phyloP scores from a whole-genome alignment of 345 rosid genomes.

The Corchorus capsularis region DNA sequence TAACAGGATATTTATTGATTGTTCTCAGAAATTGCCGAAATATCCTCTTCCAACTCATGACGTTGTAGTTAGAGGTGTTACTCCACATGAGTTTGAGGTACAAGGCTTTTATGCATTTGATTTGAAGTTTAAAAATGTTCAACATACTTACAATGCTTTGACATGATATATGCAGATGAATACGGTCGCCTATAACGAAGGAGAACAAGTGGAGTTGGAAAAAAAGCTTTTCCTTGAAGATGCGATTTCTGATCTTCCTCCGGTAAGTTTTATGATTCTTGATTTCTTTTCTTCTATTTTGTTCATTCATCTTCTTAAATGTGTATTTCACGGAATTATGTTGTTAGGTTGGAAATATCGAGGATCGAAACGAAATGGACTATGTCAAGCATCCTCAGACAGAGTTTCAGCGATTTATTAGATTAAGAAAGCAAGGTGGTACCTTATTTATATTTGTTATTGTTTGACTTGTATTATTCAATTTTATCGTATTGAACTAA shows the following conservation, averaged over 20 bases:
- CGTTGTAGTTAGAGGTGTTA: conserved; percentile 53
- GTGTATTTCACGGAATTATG: not conserved
- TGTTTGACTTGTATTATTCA: not conserved
- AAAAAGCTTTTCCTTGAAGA: conserved; percentile 47
- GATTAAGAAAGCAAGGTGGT: conserved; percentile 44
- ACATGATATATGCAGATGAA: conserved; percentile 35
- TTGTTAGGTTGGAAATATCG: conserved; percentile 46
- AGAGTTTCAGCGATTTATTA: conserved; percentile 48
- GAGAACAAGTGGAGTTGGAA: conserved; percentile 29
- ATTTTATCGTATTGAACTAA: not conserved
- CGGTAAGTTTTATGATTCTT: conserved; percentile 29
- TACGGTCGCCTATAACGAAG: conserved; percentile 51
- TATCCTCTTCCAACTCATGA: conserved; percentile 86
- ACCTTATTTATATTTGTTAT: not conserved
- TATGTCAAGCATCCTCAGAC: conserved; percentile 43
- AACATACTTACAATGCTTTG: not conserved
- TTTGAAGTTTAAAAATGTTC: not conserved
- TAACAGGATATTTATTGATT: not conserved
- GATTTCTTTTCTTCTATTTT: not conserved
- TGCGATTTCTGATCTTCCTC: conserved; percentile 62
- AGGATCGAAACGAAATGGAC: conserved; percentile 47
- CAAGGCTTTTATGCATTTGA: not conserved
- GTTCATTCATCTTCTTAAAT: not conserved
- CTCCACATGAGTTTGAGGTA: conserved; percentile 72
- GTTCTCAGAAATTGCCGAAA: conserved; percentile 59